phyloP scores from a whole-genome alignment of 2,329 filamentous ascomycete species.

The Diaporthe helianthi region DNA sequence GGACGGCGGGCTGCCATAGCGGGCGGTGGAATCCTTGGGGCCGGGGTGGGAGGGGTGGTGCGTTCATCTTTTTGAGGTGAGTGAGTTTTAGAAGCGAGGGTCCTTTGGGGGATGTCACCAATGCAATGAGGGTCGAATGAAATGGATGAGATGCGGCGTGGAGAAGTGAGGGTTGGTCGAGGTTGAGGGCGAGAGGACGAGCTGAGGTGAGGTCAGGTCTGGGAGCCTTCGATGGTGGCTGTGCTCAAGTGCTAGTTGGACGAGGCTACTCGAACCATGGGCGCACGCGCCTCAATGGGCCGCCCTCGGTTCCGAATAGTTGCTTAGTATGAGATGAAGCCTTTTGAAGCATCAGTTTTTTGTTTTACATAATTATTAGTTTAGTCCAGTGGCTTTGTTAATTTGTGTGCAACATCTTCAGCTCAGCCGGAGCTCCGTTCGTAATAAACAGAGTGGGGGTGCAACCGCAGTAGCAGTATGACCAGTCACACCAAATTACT shows the following conservation, averaged over 20 bases:
- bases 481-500: neutral
- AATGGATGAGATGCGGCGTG: neutral
- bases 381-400: neutral
- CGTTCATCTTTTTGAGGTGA: neutral
- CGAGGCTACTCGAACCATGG: neutral
- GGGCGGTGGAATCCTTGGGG: constrained; percentile 25
- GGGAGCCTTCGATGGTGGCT: neutral
- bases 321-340: neutral
- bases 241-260: too few relatives aligned
- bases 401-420: neutral
- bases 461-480: neutral
- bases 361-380: neutral
- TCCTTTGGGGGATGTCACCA: neutral
- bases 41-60: constrained; percentile 31
- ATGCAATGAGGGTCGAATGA: neutral
- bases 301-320: neutral
- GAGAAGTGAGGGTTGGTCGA: neutral
- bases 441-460: neutral
- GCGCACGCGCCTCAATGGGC: neutral
- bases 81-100: too few relatives aligned
- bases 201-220: constrained; percentile 18
- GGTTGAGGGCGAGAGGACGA: neutral
- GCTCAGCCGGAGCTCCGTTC: neutral
- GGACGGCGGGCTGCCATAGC: constrained; percentile 30
- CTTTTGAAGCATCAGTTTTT: neutral